A percentile compares a stretch with the other conserved stretches of the same genome.
These are phyloP conservation scores for Schwanniomyces yamadae DNA, from an alignment of 805 yeast species.

Conservation along the genomic window DNA sequence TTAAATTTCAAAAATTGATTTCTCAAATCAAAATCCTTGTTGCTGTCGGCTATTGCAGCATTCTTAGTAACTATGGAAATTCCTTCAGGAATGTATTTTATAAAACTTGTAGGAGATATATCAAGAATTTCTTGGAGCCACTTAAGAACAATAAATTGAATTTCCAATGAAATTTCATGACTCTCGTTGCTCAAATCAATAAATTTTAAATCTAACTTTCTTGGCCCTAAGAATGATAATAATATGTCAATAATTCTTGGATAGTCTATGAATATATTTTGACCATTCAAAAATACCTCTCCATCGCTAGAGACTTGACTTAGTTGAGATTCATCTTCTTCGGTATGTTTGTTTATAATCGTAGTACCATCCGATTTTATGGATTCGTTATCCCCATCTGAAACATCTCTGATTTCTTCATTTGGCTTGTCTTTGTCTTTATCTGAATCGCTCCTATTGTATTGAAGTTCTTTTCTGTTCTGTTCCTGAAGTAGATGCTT, in stretches of 20 bases:
- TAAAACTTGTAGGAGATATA: slow-evolving; percentile 72
- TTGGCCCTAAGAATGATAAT: slow-evolving; percentile 61
- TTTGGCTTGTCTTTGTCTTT: neutral
- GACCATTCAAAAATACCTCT: slow-evolving; percentile 43
- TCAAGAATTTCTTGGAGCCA: slow-evolving; percentile 79
- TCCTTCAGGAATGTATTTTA: slow-evolving; percentile 72
- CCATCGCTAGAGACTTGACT: slow-evolving; percentile 14
- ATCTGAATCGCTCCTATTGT: slow-evolving; percentile 4
- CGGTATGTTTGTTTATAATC: slow-evolving; percentile 16
- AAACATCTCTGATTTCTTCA: slow-evolving; percentile 1
- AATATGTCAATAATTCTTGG: slow-evolving; percentile 78
- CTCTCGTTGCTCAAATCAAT: slow-evolving; percentile 33
- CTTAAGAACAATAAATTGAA: slow-evolving; percentile 72
- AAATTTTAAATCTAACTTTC: slow-evolving; percentile 43
- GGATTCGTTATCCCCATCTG: slow-evolving; percentile 17
- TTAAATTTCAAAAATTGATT: slow-evolving; percentile 37
- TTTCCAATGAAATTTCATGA: slow-evolving; percentile 48
- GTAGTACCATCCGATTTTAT: slow-evolving; percentile 27
- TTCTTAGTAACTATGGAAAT: slow-evolving; percentile 60
- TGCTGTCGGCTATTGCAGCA: slow-evolving; percentile 34
- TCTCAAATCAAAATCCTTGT: slow-evolving; percentile 36
- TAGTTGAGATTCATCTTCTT: slow-evolving; percentile 1
- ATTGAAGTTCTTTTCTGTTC: slow-evolving; percentile 21
- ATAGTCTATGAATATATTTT: slow-evolving; percentile 78
- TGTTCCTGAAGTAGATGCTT: slow-evolving; percentile 16